Evolutionary conservation across 1,284 basidiomycete genomes (phyloP).

Genomic region (Lentinus polychrous): DNA sequence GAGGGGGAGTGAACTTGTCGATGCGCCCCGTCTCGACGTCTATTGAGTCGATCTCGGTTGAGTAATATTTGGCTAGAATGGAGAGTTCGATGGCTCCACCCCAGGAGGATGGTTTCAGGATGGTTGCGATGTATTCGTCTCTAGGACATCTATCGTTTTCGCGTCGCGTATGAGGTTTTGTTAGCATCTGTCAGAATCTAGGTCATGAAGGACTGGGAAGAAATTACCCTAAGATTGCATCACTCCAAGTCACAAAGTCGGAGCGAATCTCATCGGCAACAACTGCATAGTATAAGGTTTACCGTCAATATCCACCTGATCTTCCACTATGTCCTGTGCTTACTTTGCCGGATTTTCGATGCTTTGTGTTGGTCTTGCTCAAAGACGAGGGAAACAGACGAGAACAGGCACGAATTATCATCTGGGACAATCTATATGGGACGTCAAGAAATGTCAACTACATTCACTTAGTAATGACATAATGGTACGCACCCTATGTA

Average conservation of each 20-base stretch:
- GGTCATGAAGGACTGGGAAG: background rate
- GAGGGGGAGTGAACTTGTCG: constrained; percentile 69
- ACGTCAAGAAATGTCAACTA: background rate
- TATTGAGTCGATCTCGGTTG: constrained; percentile 81
- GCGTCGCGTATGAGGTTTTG: background rate
- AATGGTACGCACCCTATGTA: constrained; percentile 53
- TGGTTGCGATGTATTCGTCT: constrained; percentile 73
- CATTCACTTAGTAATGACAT: background rate
- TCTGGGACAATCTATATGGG: constrained; percentile 79
- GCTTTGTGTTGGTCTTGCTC: constrained; percentile 72
- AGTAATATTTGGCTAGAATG: constrained; percentile 75
- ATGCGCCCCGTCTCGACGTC: constrained; percentile 91
- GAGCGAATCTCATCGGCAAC: constrained; percentile 74
- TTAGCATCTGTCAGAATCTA: background rate
- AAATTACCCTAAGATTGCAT: constrained; percentile 75
- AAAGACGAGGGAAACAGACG: constrained; percentile 78
- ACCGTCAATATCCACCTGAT: background rate
- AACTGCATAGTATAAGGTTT: constrained; percentile 37
- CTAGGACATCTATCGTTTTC: constrained; percentile 50
- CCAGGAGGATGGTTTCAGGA: constrained; percentile 77
- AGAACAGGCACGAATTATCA: constrained; percentile 92
- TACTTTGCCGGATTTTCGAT: constrained; percentile 58
- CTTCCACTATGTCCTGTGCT: constrained; percentile 15
- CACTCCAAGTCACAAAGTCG: constrained; percentile 69
- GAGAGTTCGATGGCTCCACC: constrained; percentile 90